Evolutionary conservation across 1,139 yeast genomes (phyloP).

Genomic region (Blastobotrys proliferans): DNA sequence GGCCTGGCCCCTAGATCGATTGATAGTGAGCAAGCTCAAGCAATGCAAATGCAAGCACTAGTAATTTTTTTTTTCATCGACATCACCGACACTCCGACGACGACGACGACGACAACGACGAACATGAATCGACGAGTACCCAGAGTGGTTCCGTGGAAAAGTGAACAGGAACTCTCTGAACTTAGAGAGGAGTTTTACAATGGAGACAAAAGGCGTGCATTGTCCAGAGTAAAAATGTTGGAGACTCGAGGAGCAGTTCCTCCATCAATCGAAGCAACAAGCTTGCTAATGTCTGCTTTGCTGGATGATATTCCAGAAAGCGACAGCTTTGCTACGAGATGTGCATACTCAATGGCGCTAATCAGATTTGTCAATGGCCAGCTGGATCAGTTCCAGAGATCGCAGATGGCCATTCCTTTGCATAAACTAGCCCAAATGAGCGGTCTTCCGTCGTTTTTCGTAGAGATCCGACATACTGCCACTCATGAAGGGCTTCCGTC

Average conservation of each 20-base stretch:
- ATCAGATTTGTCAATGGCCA: slow-evolving; percentile 89
- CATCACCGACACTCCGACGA: too few species aligned
- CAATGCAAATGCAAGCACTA: too few species aligned
- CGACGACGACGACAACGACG: too few species aligned
- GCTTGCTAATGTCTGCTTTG: slow-evolving; percentile 52
- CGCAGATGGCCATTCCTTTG: slow-evolving; percentile 73
- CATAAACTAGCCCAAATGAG: slow-evolving; percentile 66
- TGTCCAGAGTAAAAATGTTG: slow-evolving; percentile 45
- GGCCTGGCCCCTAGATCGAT: too few species aligned
- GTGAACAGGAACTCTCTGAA: slow-evolving; percentile 46
- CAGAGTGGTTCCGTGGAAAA: slow-evolving; percentile 54
- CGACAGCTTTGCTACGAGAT: slow-evolving; percentile 35
- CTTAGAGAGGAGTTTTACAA: slow-evolving; percentile 52
- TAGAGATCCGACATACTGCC: slow-evolving; percentile 84
- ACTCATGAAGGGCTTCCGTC: slow-evolving; percentile 87
- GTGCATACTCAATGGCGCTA: slow-evolving; percentile 70
- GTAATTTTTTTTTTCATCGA: not conserved
- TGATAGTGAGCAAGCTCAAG: too few species aligned
- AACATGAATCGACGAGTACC: slow-evolving; percentile 35
- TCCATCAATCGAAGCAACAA: slow-evolving; percentile 73
- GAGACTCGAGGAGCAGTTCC: slow-evolving; percentile 70
- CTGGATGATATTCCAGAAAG: slow-evolving; percentile 43
- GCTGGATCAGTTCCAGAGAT: slow-evolving; percentile 81
- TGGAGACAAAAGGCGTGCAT: slow-evolving; percentile 41
- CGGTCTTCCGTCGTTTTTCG: slow-evolving; percentile 75